Evolutionary conservation across 1,284 basidiomycete genomes (phyloP).

Genomic region (Boletus calvinii): DNA sequence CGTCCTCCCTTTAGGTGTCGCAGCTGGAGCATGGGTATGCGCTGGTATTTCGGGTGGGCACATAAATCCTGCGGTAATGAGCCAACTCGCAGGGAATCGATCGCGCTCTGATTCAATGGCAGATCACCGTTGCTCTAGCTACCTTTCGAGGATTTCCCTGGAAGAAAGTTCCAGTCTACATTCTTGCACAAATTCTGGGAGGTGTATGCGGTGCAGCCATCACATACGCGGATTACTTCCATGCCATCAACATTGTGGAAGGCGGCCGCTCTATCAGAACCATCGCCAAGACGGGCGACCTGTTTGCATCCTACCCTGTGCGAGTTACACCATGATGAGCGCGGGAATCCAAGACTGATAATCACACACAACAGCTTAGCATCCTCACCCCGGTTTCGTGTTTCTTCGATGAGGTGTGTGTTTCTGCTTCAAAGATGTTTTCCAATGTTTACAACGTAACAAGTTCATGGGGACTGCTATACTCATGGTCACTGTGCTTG

Average conservation of each 20-base stretch:
- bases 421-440: conserved; percentile 5
- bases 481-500: conserved; percentile 48
- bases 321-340: conserved; percentile 20
- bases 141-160: conserved; percentile 72
- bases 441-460: conserved; percentile 29
- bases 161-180: conserved; percentile 71
- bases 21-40: conserved; percentile 64
- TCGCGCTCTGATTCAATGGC: conserved; percentile 2
- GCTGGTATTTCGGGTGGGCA: conserved; percentile 70
- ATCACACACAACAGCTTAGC: conserved; percentile 40
- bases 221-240: conserved; percentile 73
- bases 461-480: conserved; percentile 52
- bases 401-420: conserved; percentile 54
- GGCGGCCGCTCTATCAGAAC: conserved; percentile 59
- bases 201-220: conserved; percentile 61
- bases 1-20: conserved; percentile 33
- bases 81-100: conserved; percentile 17
- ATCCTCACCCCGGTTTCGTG: conserved; percentile 40
- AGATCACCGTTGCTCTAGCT: conserved; percentile 65
- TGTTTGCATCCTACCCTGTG: conserved; percentile 71
- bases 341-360: conserved; percentile 36
- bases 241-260: conserved; percentile 67
- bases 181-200: conserved; percentile 67
- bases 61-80: conserved; percentile 65
- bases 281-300: conserved; percentile 53